phyloP scores from a whole-genome alignment of 2,329 filamentous ascomycete species.

The Cercospora sojina region DNA sequence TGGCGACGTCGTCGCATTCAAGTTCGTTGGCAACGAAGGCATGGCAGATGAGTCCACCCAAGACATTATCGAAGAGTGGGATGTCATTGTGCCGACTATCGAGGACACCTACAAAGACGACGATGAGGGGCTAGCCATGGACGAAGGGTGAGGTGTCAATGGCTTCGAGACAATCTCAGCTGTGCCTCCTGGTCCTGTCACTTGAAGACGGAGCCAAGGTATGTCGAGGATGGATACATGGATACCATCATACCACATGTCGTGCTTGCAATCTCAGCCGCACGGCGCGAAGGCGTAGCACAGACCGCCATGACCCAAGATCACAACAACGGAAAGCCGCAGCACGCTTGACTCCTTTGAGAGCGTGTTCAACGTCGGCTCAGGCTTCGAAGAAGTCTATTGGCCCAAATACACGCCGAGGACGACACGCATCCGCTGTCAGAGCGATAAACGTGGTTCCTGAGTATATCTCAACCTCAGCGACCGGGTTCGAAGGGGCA shows the following conservation, averaged over 20 bases:
- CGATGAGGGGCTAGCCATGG: conserved; percentile 30
- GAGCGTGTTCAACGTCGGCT: conserved; percentile 10
- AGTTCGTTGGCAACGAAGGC: conserved; percentile 31
- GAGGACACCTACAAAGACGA: conserved; percentile 36
- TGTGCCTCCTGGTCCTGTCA: conserved; percentile 2
- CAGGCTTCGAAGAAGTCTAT: conserved; percentile 7
- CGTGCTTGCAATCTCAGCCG: not conserved
- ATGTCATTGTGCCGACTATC: conserved; percentile 37
- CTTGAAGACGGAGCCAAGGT: not conserved
- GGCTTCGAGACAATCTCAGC: not conserved
- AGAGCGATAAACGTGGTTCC: conserved; percentile 16
- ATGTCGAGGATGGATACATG: not conserved
- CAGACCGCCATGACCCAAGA: not conserved
- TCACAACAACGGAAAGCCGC: conserved; percentile 11
- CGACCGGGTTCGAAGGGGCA: not conserved
- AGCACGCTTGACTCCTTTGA: conserved; percentile 6
- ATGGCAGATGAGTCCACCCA: conserved; percentile 22
- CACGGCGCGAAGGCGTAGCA: not conserved
- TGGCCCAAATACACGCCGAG: conserved; percentile 8
- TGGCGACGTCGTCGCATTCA: conserved; percentile 39
- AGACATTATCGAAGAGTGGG: conserved; percentile 33
- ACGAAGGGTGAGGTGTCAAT: conserved; percentile 25
- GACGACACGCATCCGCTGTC: conserved; percentile 17
- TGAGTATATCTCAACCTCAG: conserved; percentile 15
- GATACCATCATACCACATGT: not conserved